Evolutionary conservation across 1,284 basidiomycete species (phyloP), one percentile per base, ranked within the genome.

Genomic region (Rhodotorula sp.): DNA sequence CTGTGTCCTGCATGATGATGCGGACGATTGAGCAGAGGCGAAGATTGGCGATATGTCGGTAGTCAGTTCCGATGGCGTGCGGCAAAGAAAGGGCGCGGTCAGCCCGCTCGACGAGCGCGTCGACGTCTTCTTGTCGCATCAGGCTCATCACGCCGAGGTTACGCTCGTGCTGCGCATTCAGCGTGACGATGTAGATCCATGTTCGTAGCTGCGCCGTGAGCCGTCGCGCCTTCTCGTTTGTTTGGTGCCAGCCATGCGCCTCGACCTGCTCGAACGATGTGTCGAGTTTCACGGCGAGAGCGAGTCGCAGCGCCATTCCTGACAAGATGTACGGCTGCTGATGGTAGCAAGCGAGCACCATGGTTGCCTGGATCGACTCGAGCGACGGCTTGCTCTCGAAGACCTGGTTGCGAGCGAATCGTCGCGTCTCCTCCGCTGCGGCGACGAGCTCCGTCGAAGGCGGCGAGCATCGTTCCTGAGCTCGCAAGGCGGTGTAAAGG

Each of bases 301-400:
- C 69, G 36, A 71, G 54, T 0, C 69, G 65, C 9, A 71, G 36
- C 6, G 58, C 62, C 58, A 63, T 60, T 15, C 69, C 69, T 8
- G 69, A 68, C 9, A 71, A 49, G 30, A 67, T 52, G 59, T 67
- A 71, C 48, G 69, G 69, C 30, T 68, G 62, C 7, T 71, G 62
- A 55, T 71, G 69, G 24, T 64, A 71, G 49, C 66, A 71, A 4
- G 62, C 55, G 59, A 70, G 57, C 44, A 67, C 51, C 30, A 67
- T 51, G 48, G 64, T 57, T 8, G 67, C 61, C 36, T 71, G 69
- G 4, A 64, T 59, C n/a, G 49, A 55, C 51, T 71, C 69, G 34
- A 71, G 46, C 17, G 39, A 22, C 34, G 69, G 69, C 17, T 54
- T 46, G 27, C 39, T 61, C 58, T 62, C 34, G 32, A 71, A 71